A percentile compares a stretch with the other conserved stretches of the same genome.
Conservation (phyloP, 345 rosid genomes). For the Linum lewisii region DNA sequence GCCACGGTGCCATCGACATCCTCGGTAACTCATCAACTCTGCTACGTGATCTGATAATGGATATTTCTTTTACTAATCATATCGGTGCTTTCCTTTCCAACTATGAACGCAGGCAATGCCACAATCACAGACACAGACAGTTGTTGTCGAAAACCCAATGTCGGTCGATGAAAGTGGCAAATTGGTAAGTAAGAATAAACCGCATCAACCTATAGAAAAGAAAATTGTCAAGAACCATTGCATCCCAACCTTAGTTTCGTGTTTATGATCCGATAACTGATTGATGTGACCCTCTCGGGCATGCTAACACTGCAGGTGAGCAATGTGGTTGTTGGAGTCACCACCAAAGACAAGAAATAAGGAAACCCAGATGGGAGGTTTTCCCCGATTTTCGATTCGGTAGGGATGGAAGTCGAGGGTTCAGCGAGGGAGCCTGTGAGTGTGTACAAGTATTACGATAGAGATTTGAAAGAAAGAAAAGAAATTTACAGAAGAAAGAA, state of each 20-base stretch:
- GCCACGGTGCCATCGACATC: conserved; percentile 65
- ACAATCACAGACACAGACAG: conserved; percentile 65
- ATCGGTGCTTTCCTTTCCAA: neutral
- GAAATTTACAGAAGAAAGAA: neutral
- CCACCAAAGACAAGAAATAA: conserved; percentile 72
- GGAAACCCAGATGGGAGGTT: neutral
- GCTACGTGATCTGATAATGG: neutral
- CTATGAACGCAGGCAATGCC: conserved; percentile 24
- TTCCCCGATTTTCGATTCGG: no score
- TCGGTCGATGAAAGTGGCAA: conserved; percentile 93
- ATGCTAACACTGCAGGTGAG: conserved; percentile 47
- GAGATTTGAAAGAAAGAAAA: no score
- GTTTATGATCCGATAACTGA: neutral
- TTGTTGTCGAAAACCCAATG: conserved; percentile 95
- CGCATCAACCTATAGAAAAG: neutral
- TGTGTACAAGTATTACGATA: no score
- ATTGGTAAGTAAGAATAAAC: conserved; percentile 38
- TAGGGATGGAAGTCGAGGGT: no score
- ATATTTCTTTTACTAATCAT: conserved; percentile 5
- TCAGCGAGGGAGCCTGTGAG: no score
- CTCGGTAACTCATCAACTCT: conserved; percentile 35
- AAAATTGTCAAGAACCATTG: no score
- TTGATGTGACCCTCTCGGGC: neutral
- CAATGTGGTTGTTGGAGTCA: conserved; percentile 89
- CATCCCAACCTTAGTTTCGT: no score